A percentile compares a stretch with the other conserved stretches of the same genome.
phyloP scores from a whole-genome alignment of 2,329 filamentous ascomycete species.

The Sarocladium strictum region DNA sequence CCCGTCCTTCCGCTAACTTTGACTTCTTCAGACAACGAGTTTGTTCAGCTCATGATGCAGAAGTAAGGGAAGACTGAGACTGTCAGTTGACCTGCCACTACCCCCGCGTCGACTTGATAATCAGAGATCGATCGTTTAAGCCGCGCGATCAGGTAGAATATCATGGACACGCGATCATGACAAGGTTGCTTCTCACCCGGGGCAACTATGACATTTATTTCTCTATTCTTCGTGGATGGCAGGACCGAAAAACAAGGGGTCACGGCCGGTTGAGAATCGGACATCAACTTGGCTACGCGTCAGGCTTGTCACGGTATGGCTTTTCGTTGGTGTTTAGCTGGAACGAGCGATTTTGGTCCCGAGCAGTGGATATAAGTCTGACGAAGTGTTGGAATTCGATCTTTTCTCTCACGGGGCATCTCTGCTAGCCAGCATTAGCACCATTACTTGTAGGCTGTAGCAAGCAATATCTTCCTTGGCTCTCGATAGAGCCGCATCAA shows the following conservation, averaged over 20 bases:
- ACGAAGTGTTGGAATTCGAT: conserved; percentile 4
- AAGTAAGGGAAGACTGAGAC: conserved; percentile 50
- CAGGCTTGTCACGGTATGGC: not conserved
- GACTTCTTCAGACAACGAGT: conserved; percentile 63
- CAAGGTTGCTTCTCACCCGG: not conserved
- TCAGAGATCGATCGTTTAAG: not conserved
- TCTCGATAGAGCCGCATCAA: too few species aligned
- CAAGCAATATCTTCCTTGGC: too few species aligned
- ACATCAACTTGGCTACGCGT: not conserved
- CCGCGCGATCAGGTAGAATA: not conserved
- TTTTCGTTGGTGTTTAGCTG: not conserved
- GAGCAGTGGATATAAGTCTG: conserved; percentile 6
- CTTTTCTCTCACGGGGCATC: not conserved
- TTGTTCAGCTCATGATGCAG: conserved; percentile 94
- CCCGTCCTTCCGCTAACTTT: conserved; percentile 10
- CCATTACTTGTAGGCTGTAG: not conserved
- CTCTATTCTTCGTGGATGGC: not conserved
- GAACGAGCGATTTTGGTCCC: not conserved
- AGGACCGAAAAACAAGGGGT: not conserved
- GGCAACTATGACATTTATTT: conserved; percentile 2
- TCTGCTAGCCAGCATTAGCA: not conserved
- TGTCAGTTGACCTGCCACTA: not conserved
- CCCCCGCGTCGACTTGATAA: not conserved
- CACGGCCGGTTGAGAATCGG: not conserved
- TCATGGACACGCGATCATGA: conserved; percentile 6